phyloP scores from a whole-genome alignment of 192 early-diverging fungal species.

The Coemansia sp. region DNA sequence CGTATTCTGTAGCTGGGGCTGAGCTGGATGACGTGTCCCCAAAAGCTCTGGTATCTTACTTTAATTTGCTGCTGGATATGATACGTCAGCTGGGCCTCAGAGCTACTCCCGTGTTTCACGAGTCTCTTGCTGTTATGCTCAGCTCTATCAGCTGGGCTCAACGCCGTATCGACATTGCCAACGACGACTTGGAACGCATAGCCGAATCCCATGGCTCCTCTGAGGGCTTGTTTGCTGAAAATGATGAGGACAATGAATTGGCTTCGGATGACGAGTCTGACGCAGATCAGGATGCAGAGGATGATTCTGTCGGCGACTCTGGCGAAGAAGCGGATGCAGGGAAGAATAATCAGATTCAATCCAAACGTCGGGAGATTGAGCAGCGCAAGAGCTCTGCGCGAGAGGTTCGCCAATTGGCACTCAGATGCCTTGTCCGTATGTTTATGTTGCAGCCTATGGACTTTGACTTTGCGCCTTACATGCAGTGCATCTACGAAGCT shows the following conservation, averaged over 20 bases:
- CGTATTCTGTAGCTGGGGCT: neutral
- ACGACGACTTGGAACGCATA: constrained; percentile 34
- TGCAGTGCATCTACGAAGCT: constrained; percentile 69
- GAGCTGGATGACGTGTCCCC: constrained; percentile 33
- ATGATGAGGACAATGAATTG: constrained; percentile 2
- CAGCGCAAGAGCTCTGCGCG: constrained; percentile 29
- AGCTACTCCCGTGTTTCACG: constrained; percentile 68
- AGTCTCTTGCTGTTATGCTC: constrained; percentile 72
- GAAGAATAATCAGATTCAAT: neutral
- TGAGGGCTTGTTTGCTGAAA: constrained; percentile 1
- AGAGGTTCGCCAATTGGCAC: constrained; percentile 62
- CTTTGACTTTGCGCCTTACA: constrained; percentile 77
- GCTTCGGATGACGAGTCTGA: neutral
- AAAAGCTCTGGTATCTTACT: constrained; percentile 73
- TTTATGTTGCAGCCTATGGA: constrained; percentile 61
- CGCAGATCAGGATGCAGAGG: constrained; percentile 12
- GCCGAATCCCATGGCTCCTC: constrained; percentile 18
- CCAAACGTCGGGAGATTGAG: constrained; percentile 16
- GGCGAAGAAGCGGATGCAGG: neutral
- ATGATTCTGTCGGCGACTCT: neutral
- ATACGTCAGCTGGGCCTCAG: constrained; percentile 78
- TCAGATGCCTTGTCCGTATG: constrained; percentile 74
- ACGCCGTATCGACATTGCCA: constrained; percentile 49
- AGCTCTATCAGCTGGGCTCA: constrained; percentile 72
- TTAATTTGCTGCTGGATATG: constrained; percentile 75